Evolutionary conservation across 1,284 basidiomycete species (phyloP).

Genomic region (Boletus semigastroideus): DNA sequence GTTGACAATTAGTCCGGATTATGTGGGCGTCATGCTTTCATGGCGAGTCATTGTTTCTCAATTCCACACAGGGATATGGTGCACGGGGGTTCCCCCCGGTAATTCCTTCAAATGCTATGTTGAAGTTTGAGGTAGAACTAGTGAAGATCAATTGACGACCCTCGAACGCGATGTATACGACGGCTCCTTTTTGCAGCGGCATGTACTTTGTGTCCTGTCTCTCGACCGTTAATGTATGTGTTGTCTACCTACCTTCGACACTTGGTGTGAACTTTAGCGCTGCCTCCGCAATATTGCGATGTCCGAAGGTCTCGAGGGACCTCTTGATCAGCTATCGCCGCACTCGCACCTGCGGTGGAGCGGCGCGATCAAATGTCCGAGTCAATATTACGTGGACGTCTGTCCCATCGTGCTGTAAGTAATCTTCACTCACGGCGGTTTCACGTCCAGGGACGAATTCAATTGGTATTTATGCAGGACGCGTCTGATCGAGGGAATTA

Average conservation of each 20-base stretch:
- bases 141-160: constrained; percentile 59
- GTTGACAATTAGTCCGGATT: constrained; percentile 67
- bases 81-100: constrained; percentile 74
- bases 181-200: constrained; percentile 11
- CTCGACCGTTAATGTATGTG: constrained; percentile 20
- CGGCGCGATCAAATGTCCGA: not conserved
- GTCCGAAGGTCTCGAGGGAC: not conserved
- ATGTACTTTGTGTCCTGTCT: constrained; percentile 23
- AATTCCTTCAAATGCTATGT: constrained; percentile 75
- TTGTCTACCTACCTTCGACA: constrained; percentile 9
- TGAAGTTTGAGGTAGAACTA: constrained; percentile 83
- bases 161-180: constrained; percentile 19
- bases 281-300: not conserved
- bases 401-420: too few species aligned
- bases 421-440: too few species aligned
- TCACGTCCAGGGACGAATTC: too few species aligned
- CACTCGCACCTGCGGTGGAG: not conserved
- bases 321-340: not conserved
- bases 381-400: too few species aligned
- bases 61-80: constrained; percentile 59
- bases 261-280: not conserved
- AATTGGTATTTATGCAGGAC: not conserved
- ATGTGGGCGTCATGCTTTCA: constrained; percentile 45
- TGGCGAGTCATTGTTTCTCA: not conserved
- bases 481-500: too few species aligned